Conservation (phyloP, 2,329 filamentous ascomycete genomes). For the Cladophialophora carrionii region DNA sequence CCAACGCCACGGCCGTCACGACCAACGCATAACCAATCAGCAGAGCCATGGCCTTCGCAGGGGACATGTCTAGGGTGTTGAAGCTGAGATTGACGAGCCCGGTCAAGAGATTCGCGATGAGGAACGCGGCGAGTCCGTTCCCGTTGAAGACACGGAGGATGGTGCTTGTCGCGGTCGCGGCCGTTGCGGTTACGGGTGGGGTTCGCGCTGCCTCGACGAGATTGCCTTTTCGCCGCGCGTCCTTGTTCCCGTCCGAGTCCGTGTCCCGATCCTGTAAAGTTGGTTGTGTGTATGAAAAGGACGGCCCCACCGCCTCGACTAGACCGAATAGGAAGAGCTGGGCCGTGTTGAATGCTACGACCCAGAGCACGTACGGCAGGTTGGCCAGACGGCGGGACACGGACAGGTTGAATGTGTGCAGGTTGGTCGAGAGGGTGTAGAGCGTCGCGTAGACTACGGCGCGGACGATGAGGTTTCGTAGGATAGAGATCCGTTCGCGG, state of each 20-base stretch:
- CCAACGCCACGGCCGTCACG: slow-evolving; percentile 66
- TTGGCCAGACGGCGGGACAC: slow-evolving; percentile 92
- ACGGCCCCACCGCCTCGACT: slow-evolving; percentile 64
- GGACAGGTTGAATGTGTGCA: slow-evolving; percentile 67
- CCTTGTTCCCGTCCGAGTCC: slow-evolving; percentile 58
- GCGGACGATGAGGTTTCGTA: slow-evolving; percentile 25
- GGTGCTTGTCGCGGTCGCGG: slow-evolving; percentile 74
- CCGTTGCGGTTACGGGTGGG: no score
- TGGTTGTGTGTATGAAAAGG: slow-evolving; percentile 35
- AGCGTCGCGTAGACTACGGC: slow-evolving; percentile 65
- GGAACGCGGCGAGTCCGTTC: slow-evolving; percentile 82
- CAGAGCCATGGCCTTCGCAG: slow-evolving; percentile 69
- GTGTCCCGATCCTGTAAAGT: slow-evolving; percentile 55
- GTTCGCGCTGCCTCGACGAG: no score
- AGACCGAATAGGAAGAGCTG: slow-evolving; percentile 78
- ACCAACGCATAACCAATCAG: slow-evolving; percentile 71
- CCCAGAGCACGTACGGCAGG: slow-evolving; percentile 90
- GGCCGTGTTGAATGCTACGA: slow-evolving; percentile 84
- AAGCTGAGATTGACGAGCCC: slow-evolving; percentile 86
- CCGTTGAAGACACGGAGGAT: slow-evolving; percentile 84
- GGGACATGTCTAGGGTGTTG: slow-evolving; percentile 73
- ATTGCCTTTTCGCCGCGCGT: background rate
- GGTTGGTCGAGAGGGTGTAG: slow-evolving; percentile 70
- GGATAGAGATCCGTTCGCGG: slow-evolving; percentile 28
- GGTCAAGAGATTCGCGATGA: slow-evolving; percentile 86